Evolutionary conservation across 1,139 yeast species (phyloP), one percentile per base, ranked within the genome.

Genomic region (Hyphopichia buzzinii): DNA sequence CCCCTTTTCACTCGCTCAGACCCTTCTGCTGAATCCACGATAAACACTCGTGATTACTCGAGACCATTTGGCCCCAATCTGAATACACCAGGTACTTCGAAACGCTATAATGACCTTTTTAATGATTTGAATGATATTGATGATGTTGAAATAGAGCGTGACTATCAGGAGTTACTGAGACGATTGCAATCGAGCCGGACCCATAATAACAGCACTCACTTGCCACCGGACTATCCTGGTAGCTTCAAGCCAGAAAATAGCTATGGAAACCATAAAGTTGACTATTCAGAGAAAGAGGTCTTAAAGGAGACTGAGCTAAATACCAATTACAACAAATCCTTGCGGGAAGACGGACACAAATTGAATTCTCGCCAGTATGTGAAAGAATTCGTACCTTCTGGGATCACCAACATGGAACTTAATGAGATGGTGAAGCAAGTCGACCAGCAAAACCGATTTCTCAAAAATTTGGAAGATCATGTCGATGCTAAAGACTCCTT

Each of bases 151-250:
- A 13, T 30, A 4, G 26, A 24, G 5, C 17, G 27, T 4, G 33
- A 24, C 10, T 27, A 15, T 14, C n/a, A 16, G 4, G 19, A 27
- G 30, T n/a, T 15, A 7, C 26, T 36, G 44, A 3, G 42, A 41
- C 28, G 43, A 38, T 13, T 31, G 43, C 41, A n/a, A 34, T 45
- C 36, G 29, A 12, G 8, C 36, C 44, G 7, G 44, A 41, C 29
- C 39, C 34, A 36, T 15, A 15, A 30, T 23, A 30, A 40, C 12
- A 34, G 35, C 30, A 26, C 39, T 11, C 42, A 52, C 8, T 38
- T 54, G 23, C 57, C 54, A 10, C 31, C 31, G 28, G 33, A 48
- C 17, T 54, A 47, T 37, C 64, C 57, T 5, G 63, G 62, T 2
- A 53, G 48, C 37, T 55, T 50, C 31, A 36, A 30, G 26, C 27